A percentile compares a stretch with the other conserved stretches of the same genome.
Conservation (phyloP, 495 filamentous ascomycete species). For the Tuber calosporum region DNA sequence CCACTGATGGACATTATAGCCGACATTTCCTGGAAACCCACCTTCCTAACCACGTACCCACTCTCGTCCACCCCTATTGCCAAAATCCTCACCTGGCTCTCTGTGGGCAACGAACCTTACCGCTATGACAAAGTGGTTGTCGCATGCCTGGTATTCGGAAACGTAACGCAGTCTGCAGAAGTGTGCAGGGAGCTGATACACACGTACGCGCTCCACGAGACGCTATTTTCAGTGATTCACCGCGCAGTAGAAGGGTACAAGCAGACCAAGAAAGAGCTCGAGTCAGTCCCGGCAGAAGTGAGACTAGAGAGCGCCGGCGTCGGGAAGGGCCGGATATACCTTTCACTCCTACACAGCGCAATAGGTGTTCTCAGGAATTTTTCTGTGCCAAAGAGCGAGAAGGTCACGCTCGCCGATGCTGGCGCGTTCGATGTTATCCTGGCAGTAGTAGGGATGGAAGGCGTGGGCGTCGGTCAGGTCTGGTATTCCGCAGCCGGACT, state of each 20-base stretch:
- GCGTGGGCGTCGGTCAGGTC: slow-evolving; percentile 57
- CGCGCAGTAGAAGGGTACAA: slow-evolving; percentile 42
- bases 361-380: slow-evolving; percentile 76
- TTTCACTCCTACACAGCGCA: slow-evolving; percentile 53
- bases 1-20: slow-evolving; percentile 44
- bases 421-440: slow-evolving; percentile 47
- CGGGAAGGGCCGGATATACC: slow-evolving; percentile 34
- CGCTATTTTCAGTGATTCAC: slow-evolving; percentile 52
- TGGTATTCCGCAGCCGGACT: slow-evolving; percentile 64
- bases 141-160: slow-evolving; percentile 68
- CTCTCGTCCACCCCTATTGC: slow-evolving; percentile 48
- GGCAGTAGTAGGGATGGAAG: slow-evolving; percentile 56
- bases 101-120: slow-evolving; percentile 44
- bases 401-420: slow-evolving; percentile 51
- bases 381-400: slow-evolving; percentile 61
- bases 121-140: slow-evolving; percentile 56
- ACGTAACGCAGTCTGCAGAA: slow-evolving; percentile 65
- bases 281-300: not conserved
- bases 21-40: slow-evolving; percentile 39
- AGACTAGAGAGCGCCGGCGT: slow-evolving; percentile 2
- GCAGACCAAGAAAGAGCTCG: slow-evolving; percentile 22
- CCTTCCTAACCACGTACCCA: slow-evolving; percentile 45
- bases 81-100: slow-evolving; percentile 54
- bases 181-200: slow-evolving; percentile 54
- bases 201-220: slow-evolving; percentile 50